Evolutionary conservation across 345 rosid species (phyloP), one percentile per base, ranked within the genome.

Genomic region (Eutrema yunnanense): DNA sequence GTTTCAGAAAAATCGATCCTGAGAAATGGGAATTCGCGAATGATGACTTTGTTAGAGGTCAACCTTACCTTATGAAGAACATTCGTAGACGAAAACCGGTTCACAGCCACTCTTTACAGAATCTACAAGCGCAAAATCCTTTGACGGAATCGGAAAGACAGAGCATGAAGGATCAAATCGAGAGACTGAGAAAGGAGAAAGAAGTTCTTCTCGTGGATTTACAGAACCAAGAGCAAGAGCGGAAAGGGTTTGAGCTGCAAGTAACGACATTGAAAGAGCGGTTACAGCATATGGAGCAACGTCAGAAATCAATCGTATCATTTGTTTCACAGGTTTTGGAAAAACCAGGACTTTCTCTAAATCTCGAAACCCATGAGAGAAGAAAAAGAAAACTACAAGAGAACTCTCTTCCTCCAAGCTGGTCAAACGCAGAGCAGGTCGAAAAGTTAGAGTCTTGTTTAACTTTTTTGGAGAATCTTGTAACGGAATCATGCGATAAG

Each of bases 21-120:
- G 98, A 92, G 59, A 88, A 83, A 78, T 92, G 98, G 99, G 99
- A 96, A 73, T 96, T 92, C 67, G 87, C 88, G 0, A 96, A 96
- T 47, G 97, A 96, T 2, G 94, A 88, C 66, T 96, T 96, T 37
- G 40, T 90, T 4, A 86, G 89, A 83, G 96, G 88, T 41, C 86
- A 78, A 40, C 90, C 97, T 4, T 75, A 81, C 22, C 91, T 84
- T 26, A 61, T 96, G 90, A 90, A 81, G 86, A 96, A 92, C 84
- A 96, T 92, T 60, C 96, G 87, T 55, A 82, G 98, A 75, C 81
- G 92, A 48, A 96, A 92, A 82, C 98, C 98, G 0, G 96, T 92
- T 65, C 98, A 92, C 69, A 90, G 97, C 78, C 98, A 88, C 78
- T 96, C 99, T 33, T 43, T 76, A 78, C 86, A 74, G 62, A 90